Evolutionary conservation across 2,329 filamentous ascomycete genomes (phyloP).

Genomic region (Xylaria sp.): DNA sequence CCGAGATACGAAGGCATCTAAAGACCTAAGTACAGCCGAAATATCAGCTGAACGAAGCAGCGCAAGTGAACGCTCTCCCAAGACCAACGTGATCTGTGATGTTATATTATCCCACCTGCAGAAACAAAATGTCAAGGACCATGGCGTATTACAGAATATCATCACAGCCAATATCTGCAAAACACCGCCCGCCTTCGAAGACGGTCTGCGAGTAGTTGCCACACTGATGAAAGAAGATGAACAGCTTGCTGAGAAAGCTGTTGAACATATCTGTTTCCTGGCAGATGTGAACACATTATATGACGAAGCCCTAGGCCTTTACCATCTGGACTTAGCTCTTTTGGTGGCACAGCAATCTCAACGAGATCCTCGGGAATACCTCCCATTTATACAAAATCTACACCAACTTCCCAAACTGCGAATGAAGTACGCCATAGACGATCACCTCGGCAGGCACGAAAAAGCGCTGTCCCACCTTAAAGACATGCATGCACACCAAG

Average conservation of each 20-base stretch:
- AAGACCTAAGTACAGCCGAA: slow-evolving; percentile 41
- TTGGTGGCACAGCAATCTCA: slow-evolving; percentile 96
- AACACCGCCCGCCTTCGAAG: slow-evolving; percentile 85
- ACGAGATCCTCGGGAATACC: slow-evolving; percentile 92
- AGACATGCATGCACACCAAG: slow-evolving; percentile 77
- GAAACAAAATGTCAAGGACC: slow-evolving; percentile 68
- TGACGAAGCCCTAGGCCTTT: slow-evolving; percentile 88
- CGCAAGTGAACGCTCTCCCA: slow-evolving; percentile 55
- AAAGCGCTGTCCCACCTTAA: slow-evolving; percentile 86
- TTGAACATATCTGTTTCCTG: slow-evolving; percentile 97
- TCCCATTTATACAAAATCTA: slow-evolving; percentile 91
- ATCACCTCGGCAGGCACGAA: slow-evolving; percentile 78
- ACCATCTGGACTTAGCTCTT: slow-evolving; percentile 89
- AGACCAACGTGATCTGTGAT: slow-evolving; percentile 90
- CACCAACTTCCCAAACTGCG: slow-evolving; percentile 78
- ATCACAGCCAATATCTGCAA: slow-evolving; percentile 97
- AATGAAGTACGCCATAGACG: slow-evolving; percentile 85
- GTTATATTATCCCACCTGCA: slow-evolving; percentile 78
- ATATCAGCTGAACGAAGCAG: slow-evolving; percentile 29
- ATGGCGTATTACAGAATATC: slow-evolving; percentile 77
- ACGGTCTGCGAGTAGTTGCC: slow-evolving; percentile 83
- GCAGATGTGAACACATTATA: slow-evolving; percentile 93
- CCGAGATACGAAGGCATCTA: slow-evolving; percentile 76
- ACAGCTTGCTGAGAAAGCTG: slow-evolving; percentile 83
- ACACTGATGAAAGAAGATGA: slow-evolving; percentile 75